Conservation (phyloP, 179 eudicot genomes). For the Silene noctiflora region DNA sequence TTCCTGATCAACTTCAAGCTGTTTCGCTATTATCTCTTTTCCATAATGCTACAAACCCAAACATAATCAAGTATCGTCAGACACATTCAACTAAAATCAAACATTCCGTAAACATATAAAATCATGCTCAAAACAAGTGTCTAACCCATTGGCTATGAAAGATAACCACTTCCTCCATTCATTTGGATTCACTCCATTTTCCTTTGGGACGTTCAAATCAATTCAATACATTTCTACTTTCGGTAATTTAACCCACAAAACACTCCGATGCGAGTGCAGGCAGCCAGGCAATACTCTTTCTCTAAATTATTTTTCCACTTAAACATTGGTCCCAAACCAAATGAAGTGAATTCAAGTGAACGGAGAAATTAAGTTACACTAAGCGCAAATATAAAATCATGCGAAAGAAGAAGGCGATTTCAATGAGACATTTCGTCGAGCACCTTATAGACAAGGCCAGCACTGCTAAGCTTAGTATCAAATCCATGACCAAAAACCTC, state of each 20-base stretch:
- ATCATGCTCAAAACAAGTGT: conserved; percentile 1
- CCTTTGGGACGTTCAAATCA: neutral
- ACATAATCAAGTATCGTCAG: conserved; percentile 3
- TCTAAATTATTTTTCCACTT: neutral
- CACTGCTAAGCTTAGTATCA: conserved; percentile 81
- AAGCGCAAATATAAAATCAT: neutral
- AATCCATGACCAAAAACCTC: conserved; percentile 90
- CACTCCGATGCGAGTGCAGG: neutral
- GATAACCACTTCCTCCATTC: neutral
- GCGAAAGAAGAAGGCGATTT: neutral
- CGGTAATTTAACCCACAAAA: neutral
- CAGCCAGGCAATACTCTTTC: neutral
- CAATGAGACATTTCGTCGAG: conserved; percentile 24
- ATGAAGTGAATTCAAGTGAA: neutral
- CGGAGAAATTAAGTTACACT: neutral
- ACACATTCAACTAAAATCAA: neutral
- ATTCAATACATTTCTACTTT: too few species aligned
- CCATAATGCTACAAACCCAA: conserved; percentile 60
- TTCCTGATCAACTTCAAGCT: conserved; percentile 71
- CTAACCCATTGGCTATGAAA: neutral
- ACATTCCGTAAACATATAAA: conserved; percentile 3
- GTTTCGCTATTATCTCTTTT: conserved; percentile 70
- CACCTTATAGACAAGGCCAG: conserved; percentile 97
- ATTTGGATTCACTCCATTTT: neutral
- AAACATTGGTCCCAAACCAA: neutral